Conservation (phyloP, 345 rosid species). For the Brassica rapa region DNA sequence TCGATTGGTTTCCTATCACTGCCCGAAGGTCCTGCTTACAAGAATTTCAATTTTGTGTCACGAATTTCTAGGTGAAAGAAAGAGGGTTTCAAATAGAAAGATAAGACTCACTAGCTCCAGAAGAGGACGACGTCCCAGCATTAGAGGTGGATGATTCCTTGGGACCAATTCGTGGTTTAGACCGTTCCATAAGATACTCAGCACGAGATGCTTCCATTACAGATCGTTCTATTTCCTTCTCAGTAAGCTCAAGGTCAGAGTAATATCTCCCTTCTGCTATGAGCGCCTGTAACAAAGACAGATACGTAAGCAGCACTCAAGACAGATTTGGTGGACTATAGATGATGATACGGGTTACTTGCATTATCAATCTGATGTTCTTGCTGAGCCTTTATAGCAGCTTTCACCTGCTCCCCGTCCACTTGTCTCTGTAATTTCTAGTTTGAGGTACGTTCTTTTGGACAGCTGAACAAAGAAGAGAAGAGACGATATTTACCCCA, state of each 20-base stretch:
- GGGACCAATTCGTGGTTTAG: conserved; percentile 58
- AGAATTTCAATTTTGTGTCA: background rate
- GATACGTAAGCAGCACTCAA: conserved; percentile 1
- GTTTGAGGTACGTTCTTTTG: background rate
- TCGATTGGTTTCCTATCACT: conserved; percentile 52
- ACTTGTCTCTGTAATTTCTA: conserved; percentile 66
- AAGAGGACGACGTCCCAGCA: conserved; percentile 95
- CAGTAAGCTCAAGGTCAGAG: conserved; percentile 96
- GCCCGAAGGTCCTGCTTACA: conserved; percentile 64
- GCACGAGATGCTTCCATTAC: conserved; percentile 99
- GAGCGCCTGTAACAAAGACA: conserved; percentile 68
- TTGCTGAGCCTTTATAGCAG: conserved; percentile 98
- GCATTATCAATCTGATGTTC: conserved; percentile 94
- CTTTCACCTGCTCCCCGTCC: conserved; percentile 93
- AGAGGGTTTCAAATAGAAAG: conserved; percentile 4
- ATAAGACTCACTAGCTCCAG: conserved; percentile 80
- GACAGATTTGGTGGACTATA: conserved; percentile 1
- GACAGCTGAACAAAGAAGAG: conserved; percentile 10
- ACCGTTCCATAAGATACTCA: conserved; percentile 81
- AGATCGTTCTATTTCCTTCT: conserved; percentile 92
- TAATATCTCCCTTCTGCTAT: conserved; percentile 74
- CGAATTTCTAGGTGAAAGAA: background rate
- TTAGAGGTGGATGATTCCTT: conserved; percentile 77
- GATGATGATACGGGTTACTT: conserved; percentile 33
- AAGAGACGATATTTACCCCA: conserved; percentile 60